phyloP scores from a whole-genome alignment of 2,329 filamentous ascomycete species.

The Hortaea sp. region DNA sequence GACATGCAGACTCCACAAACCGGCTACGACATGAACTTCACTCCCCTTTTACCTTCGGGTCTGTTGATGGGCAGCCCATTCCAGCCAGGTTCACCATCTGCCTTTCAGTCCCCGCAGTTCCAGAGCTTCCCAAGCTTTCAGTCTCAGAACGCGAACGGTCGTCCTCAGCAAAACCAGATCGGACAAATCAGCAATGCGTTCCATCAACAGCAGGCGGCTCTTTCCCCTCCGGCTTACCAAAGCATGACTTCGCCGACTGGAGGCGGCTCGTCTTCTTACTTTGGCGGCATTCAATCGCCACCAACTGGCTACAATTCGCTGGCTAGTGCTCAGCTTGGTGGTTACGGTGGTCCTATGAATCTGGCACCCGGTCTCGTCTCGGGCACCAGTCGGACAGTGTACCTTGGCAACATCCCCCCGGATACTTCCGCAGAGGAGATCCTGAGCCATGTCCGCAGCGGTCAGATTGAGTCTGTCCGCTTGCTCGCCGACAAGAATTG shows the following conservation, averaged over 20 bases:
- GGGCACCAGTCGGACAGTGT: conserved; percentile 90
- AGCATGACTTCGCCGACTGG: conserved; percentile 76
- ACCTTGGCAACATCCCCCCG: conserved; percentile 95
- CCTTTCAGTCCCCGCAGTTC: conserved; percentile 87
- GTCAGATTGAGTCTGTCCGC: conserved; percentile 97
- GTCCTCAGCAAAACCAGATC: conserved; percentile 44
- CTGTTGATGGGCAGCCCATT: conserved; percentile 92
- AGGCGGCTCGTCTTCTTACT: conserved; percentile 69
- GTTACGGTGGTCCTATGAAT: conserved; percentile 42
- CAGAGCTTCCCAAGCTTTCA: conserved; percentile 73
- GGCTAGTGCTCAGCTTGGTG: conserved; percentile 31
- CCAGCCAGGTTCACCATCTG: conserved; percentile 83
- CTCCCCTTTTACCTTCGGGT: conserved; percentile 86
- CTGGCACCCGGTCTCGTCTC: conserved; percentile 65
- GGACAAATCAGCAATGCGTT: conserved; percentile 62
- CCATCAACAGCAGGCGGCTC: conserved; percentile 52
- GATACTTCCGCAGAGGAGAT: conserved; percentile 97
- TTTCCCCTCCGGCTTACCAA: conserved; percentile 78
- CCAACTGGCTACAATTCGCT: conserved; percentile 60
- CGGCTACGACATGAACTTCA: conserved; percentile 96
- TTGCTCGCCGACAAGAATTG: conserved; percentile 98
- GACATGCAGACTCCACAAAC: conserved; percentile 82
- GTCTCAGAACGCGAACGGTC: conserved; percentile 43
- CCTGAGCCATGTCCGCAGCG: conserved; percentile 87
- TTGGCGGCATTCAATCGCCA: conserved; percentile 75